These are phyloP conservation scores for Knufia fluminis DNA, from an alignment of 2,329 filamentous ascomycete species.

Conservation along the genomic window DNA sequence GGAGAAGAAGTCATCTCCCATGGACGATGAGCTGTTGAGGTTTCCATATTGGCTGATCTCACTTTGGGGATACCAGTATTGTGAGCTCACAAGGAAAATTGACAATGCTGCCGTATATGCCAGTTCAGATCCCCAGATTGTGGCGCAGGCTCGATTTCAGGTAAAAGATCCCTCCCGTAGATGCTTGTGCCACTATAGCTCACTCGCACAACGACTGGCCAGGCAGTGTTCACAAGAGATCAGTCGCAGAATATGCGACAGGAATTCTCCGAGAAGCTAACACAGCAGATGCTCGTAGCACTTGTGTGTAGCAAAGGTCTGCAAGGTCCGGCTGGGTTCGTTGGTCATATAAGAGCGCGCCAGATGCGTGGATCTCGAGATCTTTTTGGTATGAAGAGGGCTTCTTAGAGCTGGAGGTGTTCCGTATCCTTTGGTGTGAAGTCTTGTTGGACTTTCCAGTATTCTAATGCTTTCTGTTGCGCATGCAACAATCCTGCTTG, in stretches of 20 bases:
- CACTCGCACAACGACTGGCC: constrained; percentile 2
- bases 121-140: background rate
- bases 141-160: constrained; percentile 3
- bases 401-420: background rate
- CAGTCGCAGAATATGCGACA: background rate
- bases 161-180: constrained; percentile 2
- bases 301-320: background rate
- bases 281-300: constrained; percentile 4
- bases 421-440: background rate
- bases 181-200: background rate
- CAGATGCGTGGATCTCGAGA: background rate
- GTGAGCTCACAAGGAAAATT: constrained; percentile 7
- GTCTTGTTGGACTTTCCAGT: background rate
- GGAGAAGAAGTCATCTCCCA: constrained; percentile 36
- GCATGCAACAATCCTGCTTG: background rate
- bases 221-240: background rate
- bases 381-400: background rate
- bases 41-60: constrained; percentile 28
- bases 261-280: background rate
- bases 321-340: background rate
- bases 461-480: background rate
- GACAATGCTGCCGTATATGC: constrained; percentile 1
- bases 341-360: background rate
- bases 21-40: constrained; percentile 32
- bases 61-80: background rate